phyloP scores from a whole-genome alignment of 2,329 filamentous ascomycete genomes.

The Pestalotiopsis fici region DNA sequence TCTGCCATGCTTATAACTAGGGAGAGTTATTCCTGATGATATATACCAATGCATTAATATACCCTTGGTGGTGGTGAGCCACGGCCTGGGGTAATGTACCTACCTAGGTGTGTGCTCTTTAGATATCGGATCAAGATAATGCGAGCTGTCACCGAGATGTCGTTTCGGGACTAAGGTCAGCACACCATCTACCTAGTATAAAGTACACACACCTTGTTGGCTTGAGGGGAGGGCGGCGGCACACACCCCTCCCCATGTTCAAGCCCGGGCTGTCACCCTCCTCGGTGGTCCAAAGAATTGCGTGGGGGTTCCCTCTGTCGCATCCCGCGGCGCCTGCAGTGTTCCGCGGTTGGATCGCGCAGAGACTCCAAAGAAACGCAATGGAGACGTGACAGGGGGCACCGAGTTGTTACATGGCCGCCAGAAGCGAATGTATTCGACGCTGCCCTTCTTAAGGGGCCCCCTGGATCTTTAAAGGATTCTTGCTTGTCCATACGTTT shows the following conservation, averaged over 20 bases:
- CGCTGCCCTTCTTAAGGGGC: background rate
- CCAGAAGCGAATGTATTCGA: background rate
- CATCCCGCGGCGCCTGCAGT: constrained; percentile 1
- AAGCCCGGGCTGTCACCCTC: background rate
- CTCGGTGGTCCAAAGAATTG: background rate
- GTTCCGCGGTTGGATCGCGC: background rate
- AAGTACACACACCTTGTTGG: background rate
- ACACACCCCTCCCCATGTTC: background rate
- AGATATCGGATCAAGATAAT: background rate
- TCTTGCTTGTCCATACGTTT: background rate
- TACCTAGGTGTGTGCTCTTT: background rate
- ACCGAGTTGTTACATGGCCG: background rate
- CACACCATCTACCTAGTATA: background rate
- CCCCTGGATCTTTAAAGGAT: background rate
- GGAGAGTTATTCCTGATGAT: too few relatives aligned
- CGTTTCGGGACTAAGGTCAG: constrained; percentile 9
- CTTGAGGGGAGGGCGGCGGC: background rate
- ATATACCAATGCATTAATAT: background rate
- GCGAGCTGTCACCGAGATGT: constrained; percentile 3
- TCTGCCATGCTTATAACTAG: background rate
- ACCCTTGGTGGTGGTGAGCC: background rate
- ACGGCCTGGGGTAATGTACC: background rate
- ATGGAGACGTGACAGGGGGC: background rate
- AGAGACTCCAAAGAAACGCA: background rate
- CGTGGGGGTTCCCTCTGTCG: constrained; percentile 3